These are phyloP conservation scores for Kodamaea restingae DNA, from an alignment of 805 yeast species.

Conservation along the genomic window DNA sequence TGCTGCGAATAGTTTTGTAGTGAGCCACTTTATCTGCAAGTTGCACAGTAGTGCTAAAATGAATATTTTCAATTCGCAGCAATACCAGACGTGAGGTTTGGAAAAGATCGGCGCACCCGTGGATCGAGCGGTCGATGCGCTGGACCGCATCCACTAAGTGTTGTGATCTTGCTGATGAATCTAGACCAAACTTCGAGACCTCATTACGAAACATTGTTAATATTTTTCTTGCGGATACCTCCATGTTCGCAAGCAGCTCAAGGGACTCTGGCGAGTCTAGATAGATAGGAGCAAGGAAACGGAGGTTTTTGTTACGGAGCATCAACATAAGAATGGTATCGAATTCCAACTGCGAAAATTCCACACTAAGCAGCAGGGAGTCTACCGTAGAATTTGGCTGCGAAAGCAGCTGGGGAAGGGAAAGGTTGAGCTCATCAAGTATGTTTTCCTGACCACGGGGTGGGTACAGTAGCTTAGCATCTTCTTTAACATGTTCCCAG, in stretches of 20 bases:
- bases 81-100: not conserved
- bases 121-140: not conserved
- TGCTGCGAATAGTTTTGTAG: not conserved
- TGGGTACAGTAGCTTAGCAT: not conserved
- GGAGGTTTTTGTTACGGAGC: conserved; percentile 2
- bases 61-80: not conserved
- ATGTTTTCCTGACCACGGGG: not conserved
- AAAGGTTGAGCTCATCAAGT: too few species aligned
- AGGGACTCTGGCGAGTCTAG: not conserved
- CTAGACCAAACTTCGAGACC: not conserved
- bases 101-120: not conserved
- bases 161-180: not conserved
- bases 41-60: not conserved
- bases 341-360: not conserved
- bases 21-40: not conserved
- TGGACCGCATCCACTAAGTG: not conserved
- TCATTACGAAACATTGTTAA: not conserved
- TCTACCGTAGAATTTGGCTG: too few species aligned
- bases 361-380: too few species aligned
- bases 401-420: too few species aligned
- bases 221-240: not conserved
- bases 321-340: not conserved
- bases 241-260: not conserved
- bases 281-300: not conserved
- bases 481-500: not conserved